Evolutionary conservation across 192 early-diverging fungal species (phyloP).

Genomic region (Radiomyces spectabilis): DNA sequence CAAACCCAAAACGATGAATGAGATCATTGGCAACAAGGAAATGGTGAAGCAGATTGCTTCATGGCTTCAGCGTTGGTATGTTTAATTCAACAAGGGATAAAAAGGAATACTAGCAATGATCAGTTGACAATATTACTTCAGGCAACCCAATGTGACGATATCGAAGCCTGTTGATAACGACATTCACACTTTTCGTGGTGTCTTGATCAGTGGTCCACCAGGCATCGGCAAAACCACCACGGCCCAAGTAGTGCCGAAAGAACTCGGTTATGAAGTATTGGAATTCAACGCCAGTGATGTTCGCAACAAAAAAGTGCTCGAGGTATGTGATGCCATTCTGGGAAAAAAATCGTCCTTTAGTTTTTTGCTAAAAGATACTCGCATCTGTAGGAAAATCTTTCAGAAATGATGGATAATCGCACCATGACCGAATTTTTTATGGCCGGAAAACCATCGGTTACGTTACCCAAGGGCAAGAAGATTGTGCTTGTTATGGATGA

Average conservation of each 20-base stretch:
- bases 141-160: too few species aligned
- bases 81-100: too few species aligned
- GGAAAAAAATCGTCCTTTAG: too few species aligned
- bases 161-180: conserved; percentile 29
- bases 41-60: conserved; percentile 54
- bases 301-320: conserved; percentile 82
- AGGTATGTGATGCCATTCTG: too few species aligned
- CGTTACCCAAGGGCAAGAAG: too few species aligned
- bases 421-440: conserved; percentile 49
- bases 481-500: conserved; percentile 98
- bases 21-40: conserved; percentile 85
- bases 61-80: conserved; percentile 78
- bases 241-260: conserved; percentile 79
- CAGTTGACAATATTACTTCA: too few species aligned
- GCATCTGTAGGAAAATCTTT: conserved; percentile 45
- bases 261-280: conserved; percentile 73
- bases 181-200: conserved; percentile 47
- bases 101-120: too few species aligned
- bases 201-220: conserved; percentile 92
- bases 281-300: conserved; percentile 99
- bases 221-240: conserved; percentile 98
- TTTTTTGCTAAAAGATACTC: too few species aligned
- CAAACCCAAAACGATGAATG: conserved; percentile 67
- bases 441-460: too few species aligned
- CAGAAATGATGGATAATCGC: conserved; percentile 49